phyloP scores from a whole-genome alignment of 768 basidiomycete species.

The Coprinellus aureogranulatus region DNA sequence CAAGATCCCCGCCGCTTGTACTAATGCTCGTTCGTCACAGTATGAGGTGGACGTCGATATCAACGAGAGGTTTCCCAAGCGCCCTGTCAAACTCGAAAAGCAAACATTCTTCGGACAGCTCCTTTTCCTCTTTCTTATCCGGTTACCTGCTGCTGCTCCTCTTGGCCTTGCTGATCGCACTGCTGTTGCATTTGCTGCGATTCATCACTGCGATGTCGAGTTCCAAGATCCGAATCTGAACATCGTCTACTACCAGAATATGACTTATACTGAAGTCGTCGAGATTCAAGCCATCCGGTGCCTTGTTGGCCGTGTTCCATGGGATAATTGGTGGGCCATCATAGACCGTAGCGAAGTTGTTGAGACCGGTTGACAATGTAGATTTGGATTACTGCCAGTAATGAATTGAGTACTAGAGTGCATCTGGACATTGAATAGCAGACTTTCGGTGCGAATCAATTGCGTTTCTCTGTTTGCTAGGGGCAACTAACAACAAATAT shows the following conservation, averaged over 20 bases:
- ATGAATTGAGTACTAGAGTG: too few species aligned
- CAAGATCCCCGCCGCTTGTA: too few species aligned
- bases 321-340: slow-evolving; percentile 20
- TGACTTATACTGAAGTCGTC: slow-evolving; percentile 19
- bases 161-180: slow-evolving; percentile 11
- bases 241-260: slow-evolving; percentile 19
- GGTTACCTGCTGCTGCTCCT: slow-evolving; percentile 12
- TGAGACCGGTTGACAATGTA: too few species aligned
- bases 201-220: not conserved
- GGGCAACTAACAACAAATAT: too few species aligned
- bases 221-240: slow-evolving; percentile 6
- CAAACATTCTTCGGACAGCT: slow-evolving; percentile 34
- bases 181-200: not conserved
- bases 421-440: too few species aligned
- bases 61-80: not conserved
- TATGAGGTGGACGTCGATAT: not conserved
- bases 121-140: slow-evolving; percentile 25
- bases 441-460: too few species aligned
- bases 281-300: slow-evolving; percentile 26
- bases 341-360: slow-evolving; percentile 16
- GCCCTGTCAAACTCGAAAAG: not conserved
- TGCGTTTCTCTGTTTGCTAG: too few species aligned
- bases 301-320: slow-evolving; percentile 22
- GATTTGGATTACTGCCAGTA: too few species aligned
- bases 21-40: not conserved